Conservation (phyloP, 305 asterid genomes). For the Ajuga reptans region DNA sequence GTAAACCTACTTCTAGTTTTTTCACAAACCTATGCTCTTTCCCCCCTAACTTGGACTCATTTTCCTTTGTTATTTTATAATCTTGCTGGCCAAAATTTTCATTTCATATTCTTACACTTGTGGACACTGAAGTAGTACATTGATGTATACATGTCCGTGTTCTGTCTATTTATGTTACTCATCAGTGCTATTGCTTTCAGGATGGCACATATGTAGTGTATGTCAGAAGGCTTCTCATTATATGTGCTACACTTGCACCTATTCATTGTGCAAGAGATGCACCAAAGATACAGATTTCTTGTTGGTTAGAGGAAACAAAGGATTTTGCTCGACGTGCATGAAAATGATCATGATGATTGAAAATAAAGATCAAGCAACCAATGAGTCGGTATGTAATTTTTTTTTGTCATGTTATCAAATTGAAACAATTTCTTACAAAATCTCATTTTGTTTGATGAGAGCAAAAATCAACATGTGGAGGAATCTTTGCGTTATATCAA, state of each 20-base stretch:
- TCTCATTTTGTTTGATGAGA: constrained; percentile 5
- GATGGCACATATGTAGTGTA: constrained; percentile 97
- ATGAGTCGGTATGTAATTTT: constrained; percentile 49
- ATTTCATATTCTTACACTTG: background rate
- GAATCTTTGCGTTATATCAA: background rate
- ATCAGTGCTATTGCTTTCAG: constrained; percentile 45
- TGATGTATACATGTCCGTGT: constrained; percentile 1
- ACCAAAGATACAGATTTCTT: constrained; percentile 55
- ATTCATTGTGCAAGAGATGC: constrained; percentile 89
- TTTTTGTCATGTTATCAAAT: constrained; percentile 9
- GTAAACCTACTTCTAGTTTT: background rate
- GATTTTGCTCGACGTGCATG: constrained; percentile 90
- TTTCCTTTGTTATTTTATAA: background rate
- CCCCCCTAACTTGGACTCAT: constrained; percentile 1
- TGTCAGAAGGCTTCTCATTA: constrained; percentile 68
- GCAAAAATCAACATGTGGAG: background rate
- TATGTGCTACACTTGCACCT: constrained; percentile 90
- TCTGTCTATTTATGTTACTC: constrained; percentile 20
- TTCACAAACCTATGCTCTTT: background rate
- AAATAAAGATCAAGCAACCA: constrained; percentile 60
- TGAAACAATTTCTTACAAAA: background rate
- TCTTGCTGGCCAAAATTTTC: background rate
- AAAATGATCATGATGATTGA: constrained; percentile 77
- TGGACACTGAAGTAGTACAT: background rate
- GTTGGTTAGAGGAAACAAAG: constrained; percentile 69